These are phyloP conservation scores for Helichrysum umbraculigerum DNA, from an alignment of 129 eudicot species.

Conservation along the genomic window DNA sequence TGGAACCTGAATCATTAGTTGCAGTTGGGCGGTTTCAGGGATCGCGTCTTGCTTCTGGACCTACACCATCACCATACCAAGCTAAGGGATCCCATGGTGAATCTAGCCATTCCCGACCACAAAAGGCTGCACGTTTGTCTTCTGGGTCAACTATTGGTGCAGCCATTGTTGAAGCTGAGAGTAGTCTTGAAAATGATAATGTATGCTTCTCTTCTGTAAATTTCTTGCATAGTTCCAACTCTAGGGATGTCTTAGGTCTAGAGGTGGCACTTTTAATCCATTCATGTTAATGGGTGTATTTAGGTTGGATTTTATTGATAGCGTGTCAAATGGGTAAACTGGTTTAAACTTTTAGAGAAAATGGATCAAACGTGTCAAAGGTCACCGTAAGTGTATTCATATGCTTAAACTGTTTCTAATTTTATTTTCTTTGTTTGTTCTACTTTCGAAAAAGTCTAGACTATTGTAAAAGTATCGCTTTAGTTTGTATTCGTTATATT, in stretches of 20 bases:
- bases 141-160: slow-evolving; percentile 81
- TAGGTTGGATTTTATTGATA: background rate
- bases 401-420: background rate
- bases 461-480: background rate
- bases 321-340: background rate
- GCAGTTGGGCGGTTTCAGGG: slow-evolving; percentile 91
- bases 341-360: background rate
- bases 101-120: slow-evolving; percentile 34
- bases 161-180: slow-evolving; percentile 93
- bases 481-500: background rate
- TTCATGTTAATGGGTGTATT: background rate
- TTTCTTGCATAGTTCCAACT: background rate
- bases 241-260: background rate
- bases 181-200: slow-evolving; percentile 62
- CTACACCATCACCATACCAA: slow-evolving; percentile 77
- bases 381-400: background rate
- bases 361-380: background rate
- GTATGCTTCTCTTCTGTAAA: slow-evolving; percentile 45
- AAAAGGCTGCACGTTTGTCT: slow-evolving; percentile 61
- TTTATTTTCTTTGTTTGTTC: background rate
- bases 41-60: slow-evolving; percentile 97
- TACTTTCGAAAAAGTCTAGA: background rate
- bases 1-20: slow-evolving; percentile 70
- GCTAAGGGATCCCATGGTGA: slow-evolving; percentile 38
- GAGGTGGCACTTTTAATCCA: background rate